A percentile compares a stretch with the other conserved stretches of the same genome.
phyloP scores from a whole-genome alignment of 768 basidiomycete species.

The Mycena venus region DNA sequence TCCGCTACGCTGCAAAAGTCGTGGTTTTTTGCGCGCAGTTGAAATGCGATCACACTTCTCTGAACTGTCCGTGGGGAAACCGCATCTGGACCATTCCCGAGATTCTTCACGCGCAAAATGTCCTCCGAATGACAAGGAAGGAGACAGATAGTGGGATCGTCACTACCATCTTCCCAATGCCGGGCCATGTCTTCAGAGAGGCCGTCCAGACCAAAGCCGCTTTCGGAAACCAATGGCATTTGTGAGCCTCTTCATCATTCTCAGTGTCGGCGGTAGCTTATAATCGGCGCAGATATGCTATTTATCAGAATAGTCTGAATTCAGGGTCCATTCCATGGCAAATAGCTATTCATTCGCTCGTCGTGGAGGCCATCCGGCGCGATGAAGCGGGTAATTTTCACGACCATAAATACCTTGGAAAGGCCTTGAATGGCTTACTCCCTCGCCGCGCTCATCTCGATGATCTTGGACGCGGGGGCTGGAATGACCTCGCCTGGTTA shows the following conservation, averaged over 20 bases:
- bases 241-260: background rate
- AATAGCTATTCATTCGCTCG: slow-evolving; percentile 36
- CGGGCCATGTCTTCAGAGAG: background rate
- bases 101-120: slow-evolving; percentile 32
- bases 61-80: slow-evolving; percentile 33
- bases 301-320: slow-evolving; percentile 35
- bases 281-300: slow-evolving; percentile 11
- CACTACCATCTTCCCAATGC: background rate
- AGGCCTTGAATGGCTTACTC: slow-evolving; percentile 38
- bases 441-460: slow-evolving; percentile 35
- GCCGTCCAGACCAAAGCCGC: background rate
- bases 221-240: background rate
- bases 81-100: slow-evolving; percentile 38
- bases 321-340: slow-evolving; percentile 34
- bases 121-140: slow-evolving; percentile 26
- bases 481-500: slow-evolving; percentile 39
- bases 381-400: slow-evolving; percentile 28
- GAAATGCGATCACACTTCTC: slow-evolving; percentile 31
- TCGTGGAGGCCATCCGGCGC: slow-evolving; percentile 39
- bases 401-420: slow-evolving; percentile 35
- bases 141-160: background rate
- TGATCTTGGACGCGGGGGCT: slow-evolving; percentile 38
- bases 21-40: slow-evolving; percentile 34
- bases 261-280: background rate
- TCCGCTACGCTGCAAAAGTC: slow-evolving; percentile 32